phyloP scores from a whole-genome alignment of 2,329 filamentous ascomycete genomes.

The Sarocladium kiliense region DNA sequence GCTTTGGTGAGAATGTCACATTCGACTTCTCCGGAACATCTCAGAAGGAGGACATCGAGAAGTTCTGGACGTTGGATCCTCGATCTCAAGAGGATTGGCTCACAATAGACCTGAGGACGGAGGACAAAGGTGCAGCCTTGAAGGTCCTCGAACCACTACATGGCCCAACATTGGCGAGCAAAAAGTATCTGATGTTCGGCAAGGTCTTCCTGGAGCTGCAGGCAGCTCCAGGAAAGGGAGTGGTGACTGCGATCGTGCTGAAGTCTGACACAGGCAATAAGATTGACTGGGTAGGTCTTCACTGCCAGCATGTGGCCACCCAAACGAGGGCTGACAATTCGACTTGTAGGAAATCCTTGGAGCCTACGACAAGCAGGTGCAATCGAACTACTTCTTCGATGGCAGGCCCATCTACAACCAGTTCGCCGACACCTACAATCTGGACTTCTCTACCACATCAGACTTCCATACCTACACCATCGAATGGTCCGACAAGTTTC shows the following conservation, averaged over 20 bases:
- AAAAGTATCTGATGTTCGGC: slow-evolving; percentile 84
- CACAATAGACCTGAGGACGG: slow-evolving; percentile 19
- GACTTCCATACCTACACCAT: slow-evolving; percentile 60
- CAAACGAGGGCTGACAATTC: neutral
- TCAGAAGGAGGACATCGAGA: slow-evolving; percentile 31
- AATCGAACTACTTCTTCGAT: slow-evolving; percentile 78
- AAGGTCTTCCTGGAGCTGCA: slow-evolving; percentile 65
- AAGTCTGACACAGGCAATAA: slow-evolving; percentile 76
- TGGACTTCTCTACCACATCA: slow-evolving; percentile 32
- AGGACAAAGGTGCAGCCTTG: slow-evolving; percentile 25
- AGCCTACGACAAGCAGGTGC: slow-evolving; percentile 48
- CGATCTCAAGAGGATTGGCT: slow-evolving; percentile 20
- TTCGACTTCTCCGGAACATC: slow-evolving; percentile 61
- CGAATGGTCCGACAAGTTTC: slow-evolving; percentile 56
- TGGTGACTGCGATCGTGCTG: slow-evolving; percentile 72
- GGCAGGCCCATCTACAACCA: slow-evolving; percentile 49
- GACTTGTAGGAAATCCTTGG: slow-evolving; percentile 21
- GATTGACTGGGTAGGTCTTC: slow-evolving; percentile 40
- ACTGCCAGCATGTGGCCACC: neutral
- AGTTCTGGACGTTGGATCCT: slow-evolving; percentile 29
- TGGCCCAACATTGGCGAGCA: slow-evolving; percentile 57
- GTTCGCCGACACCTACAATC: slow-evolving; percentile 43
- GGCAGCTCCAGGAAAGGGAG: slow-evolving; percentile 65
- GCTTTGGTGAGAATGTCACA: slow-evolving; percentile 47
- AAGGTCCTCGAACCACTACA: slow-evolving; percentile 55